phyloP scores from a whole-genome alignment of 176 grass and related monocot species.

The Poa pratensis region DNA sequence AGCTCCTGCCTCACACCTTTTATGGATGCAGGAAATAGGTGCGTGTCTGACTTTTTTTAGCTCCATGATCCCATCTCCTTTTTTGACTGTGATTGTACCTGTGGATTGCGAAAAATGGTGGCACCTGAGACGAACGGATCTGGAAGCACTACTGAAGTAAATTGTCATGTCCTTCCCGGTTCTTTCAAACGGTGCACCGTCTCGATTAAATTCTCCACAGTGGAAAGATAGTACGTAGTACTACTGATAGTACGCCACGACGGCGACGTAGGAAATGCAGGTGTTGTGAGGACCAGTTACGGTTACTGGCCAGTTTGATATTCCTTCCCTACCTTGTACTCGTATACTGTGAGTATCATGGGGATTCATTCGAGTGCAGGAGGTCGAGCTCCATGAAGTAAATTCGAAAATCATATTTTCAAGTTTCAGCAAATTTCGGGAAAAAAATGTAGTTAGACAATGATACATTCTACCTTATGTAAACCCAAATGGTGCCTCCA shows the following conservation, averaged over 20 bases:
- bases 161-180: slow-evolving; percentile 10
- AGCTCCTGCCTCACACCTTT: not conserved
- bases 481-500: too few species aligned
- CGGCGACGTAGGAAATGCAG: not conserved
- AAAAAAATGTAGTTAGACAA: too few species aligned
- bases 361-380: too few species aligned
- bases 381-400: too few species aligned
- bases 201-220: not conserved
- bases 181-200: slow-evolving; percentile 2
- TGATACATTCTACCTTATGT: too few species aligned
- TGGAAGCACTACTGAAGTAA: slow-evolving; percentile 14
- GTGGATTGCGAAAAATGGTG: slow-evolving; percentile 9
- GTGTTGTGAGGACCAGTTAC: not conserved
- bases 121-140: slow-evolving; percentile 30
- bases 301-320: not conserved
- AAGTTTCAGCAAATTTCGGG: too few species aligned
- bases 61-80: slow-evolving; percentile 2
- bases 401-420: too few species aligned
- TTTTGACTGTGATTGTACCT: slow-evolving; percentile 18
- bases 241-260: not conserved
- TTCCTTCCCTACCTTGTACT: too few species aligned
- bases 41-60: slow-evolving; percentile 38
- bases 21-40: slow-evolving; percentile 22
- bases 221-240: not conserved
- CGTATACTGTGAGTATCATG: too few species aligned